These are phyloP conservation scores for Pichia paraexigua DNA, from an alignment of 805 yeast species.

Conservation along the genomic window DNA sequence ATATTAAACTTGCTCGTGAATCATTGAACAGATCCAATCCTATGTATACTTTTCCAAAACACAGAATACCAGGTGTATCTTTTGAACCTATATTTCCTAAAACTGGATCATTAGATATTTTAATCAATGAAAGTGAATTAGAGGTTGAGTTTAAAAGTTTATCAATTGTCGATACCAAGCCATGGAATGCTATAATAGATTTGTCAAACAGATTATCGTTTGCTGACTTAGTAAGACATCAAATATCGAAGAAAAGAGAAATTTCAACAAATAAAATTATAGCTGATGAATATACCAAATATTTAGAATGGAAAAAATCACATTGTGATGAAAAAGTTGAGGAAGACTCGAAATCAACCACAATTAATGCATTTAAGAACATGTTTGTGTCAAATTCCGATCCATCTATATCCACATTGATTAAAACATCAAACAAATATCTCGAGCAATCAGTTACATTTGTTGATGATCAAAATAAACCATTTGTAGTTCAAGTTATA, in stretches of 20 bases:
- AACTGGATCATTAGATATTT: constrained; percentile 47
- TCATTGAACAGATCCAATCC: constrained; percentile 46
- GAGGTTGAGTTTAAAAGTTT: constrained; percentile 51
- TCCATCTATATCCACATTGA: constrained; percentile 28
- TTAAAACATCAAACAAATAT: constrained; percentile 39
- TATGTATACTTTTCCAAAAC: constrained; percentile 48
- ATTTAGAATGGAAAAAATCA: constrained; percentile 24
- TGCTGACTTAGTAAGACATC: constrained; percentile 50
- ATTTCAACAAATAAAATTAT: constrained; percentile 33
- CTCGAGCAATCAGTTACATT: constrained; percentile 59
- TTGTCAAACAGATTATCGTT: constrained; percentile 38
- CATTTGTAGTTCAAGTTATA: constrained; percentile 49
- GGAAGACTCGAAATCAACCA: constrained; percentile 7
- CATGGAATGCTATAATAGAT: constrained; percentile 53
- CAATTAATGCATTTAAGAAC: constrained; percentile 18
- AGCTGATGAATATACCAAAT: constrained; percentile 32
- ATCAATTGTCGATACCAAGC: constrained; percentile 41
- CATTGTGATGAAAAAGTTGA: constrained; percentile 1
- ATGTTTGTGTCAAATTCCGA: constrained; percentile 19
- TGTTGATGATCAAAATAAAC: constrained; percentile 29
- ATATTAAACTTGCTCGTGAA: constrained; percentile 28
- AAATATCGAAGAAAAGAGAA: constrained; percentile 39
- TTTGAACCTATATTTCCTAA: constrained; percentile 43
- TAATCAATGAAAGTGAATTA: constrained; percentile 53
- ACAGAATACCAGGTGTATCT: constrained; percentile 30